These are phyloP conservation scores for Moesziomyces sp. DNA, from an alignment of 1,284 basidiomycete species.

Conservation along the genomic window DNA sequence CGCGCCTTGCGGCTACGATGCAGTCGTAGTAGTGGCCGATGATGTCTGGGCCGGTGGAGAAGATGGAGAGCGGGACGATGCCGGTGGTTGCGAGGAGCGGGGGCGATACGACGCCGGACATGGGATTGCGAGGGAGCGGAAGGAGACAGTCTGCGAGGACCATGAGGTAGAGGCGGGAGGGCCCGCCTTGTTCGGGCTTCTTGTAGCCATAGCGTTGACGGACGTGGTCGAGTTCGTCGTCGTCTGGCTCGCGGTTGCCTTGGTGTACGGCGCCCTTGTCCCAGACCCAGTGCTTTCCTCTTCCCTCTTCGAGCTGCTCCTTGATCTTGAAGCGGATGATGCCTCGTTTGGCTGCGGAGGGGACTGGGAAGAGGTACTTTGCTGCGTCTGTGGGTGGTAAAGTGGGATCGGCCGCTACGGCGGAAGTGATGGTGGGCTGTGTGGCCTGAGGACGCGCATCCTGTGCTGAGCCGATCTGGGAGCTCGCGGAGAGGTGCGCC, in stretches of 20 bases:
- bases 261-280: constrained; percentile 60
- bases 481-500: constrained; percentile 43
- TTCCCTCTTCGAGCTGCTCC: constrained; percentile 56
- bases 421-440: constrained; percentile 61
- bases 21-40: constrained; percentile 67
- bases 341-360: constrained; percentile 53
- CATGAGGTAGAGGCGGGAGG: constrained; percentile 61
- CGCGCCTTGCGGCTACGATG: constrained; percentile 61
- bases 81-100: constrained; percentile 65
- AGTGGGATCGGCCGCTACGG: constrained; percentile 56
- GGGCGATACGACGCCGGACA: constrained; percentile 65
- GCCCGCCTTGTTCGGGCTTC: constrained; percentile 48
- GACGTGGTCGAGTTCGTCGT: constrained; percentile 57
- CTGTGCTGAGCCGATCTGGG: constrained; percentile 35
- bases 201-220: constrained; percentile 58
- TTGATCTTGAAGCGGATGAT: constrained; percentile 62
- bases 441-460: constrained; percentile 38
- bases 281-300: constrained; percentile 64
- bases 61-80: constrained; percentile 64
- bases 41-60: constrained; percentile 66
- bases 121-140: constrained; percentile 52
- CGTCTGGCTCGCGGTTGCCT: constrained; percentile 56
- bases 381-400: constrained; percentile 53
- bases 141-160: constrained; percentile 64
- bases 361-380: constrained; percentile 52